Percentiles rank a stretch among this genome's conserved stretches.
These are phyloP conservation scores for Prunus yedoensis DNA, from an alignment of 331 rosid species.

Conservation along the genomic window DNA sequence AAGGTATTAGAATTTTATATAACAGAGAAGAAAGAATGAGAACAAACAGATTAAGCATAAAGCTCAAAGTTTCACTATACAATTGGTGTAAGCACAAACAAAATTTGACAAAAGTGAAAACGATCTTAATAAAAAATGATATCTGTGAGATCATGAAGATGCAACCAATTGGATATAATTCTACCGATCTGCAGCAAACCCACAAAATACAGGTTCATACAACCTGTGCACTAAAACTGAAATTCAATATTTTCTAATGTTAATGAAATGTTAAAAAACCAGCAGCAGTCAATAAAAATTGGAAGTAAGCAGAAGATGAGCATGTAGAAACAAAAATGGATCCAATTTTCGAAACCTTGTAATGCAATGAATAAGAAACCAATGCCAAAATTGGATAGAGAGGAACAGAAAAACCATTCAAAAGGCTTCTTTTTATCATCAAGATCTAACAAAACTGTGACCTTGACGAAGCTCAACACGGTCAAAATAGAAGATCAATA, in stretches of 20 bases:
- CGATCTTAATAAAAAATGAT: background rate
- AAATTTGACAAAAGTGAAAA: background rate
- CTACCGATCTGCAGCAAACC: slow-evolving; percentile 6
- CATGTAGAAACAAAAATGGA: background rate
- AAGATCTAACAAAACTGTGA: slow-evolving; percentile 33
- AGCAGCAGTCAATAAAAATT: background rate
- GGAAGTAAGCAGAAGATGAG: background rate
- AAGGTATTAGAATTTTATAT: slow-evolving; percentile 21
- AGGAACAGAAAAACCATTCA: background rate
- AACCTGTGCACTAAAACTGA: background rate
- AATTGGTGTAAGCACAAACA: background rate
- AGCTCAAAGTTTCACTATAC: background rate
- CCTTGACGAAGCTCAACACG: background rate
- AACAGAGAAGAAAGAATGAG: background rate
- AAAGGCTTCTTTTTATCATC: background rate
- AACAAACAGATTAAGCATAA: background rate
- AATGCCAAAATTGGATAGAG: slow-evolving; percentile 7
- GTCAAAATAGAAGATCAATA: slow-evolving; percentile 6
- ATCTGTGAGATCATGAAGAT: background rate
- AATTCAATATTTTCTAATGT: background rate
- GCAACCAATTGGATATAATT: slow-evolving; percentile 10
- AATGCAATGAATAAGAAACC: background rate
- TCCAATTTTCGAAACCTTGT: slow-evolving; percentile 9
- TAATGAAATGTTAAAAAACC: background rate
- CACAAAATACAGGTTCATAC: background rate